Base-by-base conservation (phyloP, 352 stramenopile genomes). In the Phytophthora gonapodyides region DNA sequence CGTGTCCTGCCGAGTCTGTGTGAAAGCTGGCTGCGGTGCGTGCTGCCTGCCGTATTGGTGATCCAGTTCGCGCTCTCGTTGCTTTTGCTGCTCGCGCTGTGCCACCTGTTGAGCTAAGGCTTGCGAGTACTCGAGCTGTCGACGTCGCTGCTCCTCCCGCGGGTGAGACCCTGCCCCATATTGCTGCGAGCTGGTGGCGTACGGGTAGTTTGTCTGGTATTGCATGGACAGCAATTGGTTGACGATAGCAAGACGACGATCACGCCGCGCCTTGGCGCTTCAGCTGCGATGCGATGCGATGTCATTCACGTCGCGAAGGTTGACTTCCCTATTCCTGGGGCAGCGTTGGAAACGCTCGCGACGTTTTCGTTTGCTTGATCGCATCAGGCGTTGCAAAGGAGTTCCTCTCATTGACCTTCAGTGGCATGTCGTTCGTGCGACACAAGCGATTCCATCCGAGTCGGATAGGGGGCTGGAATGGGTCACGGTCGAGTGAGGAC, bases 31-130 rank as follows among this genome's bases (percentile, higher is more conserved):
- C 19, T 60, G 36, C n/a, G 54, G n/a, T 9, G 38, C 7, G 24
- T 51, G 47, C 16, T 11, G 48, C 21, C 49, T 54, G 17, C 13
- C 19, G 10, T 64, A 64, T 2, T 69, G 73, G 0, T 62, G 53
- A 7, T 75, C 63, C 10, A 69, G 19, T 43, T 80, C 68, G 38
- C 67, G 66, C n/a, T 85, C 72, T 4, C 56, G 67, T 5, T 63
- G 78, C 44, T 84, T 81, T 41, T 82, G 78, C 51, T 76, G 48
- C 19, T 89, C 73, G 3, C 69, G 78, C 57, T 84, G 70, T 6
- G 75, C 76, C 9, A 88, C 78, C 48, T 88, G 80, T 41, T 89
- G 66, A 3, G 76, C 69, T 1, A 89, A 58, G 9, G 77, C 80
- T 41, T 80, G 73, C 1, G 77, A 78, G 42, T 89, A 89, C 41